Percentiles rank a stretch among this genome's conserved stretches.
phyloP scores from a whole-genome alignment of 345 rosid species.

The Eucalyptus lansdowneana region DNA sequence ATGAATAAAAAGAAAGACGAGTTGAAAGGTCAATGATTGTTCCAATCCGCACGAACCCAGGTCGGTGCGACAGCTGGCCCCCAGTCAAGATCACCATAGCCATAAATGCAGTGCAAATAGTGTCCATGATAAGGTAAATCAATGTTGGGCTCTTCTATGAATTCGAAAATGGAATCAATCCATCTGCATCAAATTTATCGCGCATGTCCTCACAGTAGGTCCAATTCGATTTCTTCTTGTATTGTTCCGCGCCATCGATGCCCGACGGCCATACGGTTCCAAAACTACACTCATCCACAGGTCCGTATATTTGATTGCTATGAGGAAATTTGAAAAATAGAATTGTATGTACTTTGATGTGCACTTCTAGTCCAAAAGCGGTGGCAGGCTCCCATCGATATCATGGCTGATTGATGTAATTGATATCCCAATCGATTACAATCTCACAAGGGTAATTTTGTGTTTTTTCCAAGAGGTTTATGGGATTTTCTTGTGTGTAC shows the following conservation, averaged over 20 bases:
- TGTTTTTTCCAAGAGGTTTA: neutral
- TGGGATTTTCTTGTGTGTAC: neutral
- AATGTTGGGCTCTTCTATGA: neutral
- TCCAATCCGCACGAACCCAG: rapidly evolving
- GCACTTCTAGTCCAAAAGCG: too few relatives aligned
- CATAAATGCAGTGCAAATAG: neutral
- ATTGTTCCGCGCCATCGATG: neutral
- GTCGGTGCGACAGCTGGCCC: rapidly evolving
- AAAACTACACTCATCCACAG: too few relatives aligned
- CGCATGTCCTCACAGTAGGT: neutral
- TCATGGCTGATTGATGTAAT: neutral
- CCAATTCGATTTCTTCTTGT: neutral
- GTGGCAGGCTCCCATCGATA: too few relatives aligned
- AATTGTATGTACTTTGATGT: too few relatives aligned
- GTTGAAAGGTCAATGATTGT: too few relatives aligned
- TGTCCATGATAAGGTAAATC: neutral
- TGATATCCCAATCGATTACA: neutral
- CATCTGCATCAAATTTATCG: neutral
- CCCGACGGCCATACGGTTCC: too few relatives aligned
- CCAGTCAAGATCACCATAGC: neutral
- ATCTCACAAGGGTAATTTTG: neutral
- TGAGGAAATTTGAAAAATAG: too few relatives aligned
- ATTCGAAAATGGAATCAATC: neutral
- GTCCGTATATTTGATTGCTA: too few relatives aligned
- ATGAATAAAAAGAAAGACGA: too few relatives aligned